Conservation (phyloP, 129 eudicot genomes). For the Scalesia atractyloides region DNA sequence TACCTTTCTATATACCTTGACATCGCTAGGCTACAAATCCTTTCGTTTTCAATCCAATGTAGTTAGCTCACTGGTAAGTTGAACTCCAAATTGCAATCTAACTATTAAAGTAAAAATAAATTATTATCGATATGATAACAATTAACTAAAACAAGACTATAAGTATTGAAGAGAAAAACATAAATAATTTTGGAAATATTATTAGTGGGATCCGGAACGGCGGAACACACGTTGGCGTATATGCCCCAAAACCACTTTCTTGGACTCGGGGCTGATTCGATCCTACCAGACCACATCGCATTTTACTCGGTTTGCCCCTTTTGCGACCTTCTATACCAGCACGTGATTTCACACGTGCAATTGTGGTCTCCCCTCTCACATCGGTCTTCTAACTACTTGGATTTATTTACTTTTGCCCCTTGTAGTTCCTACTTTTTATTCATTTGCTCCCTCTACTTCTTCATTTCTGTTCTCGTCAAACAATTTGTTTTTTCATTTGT, state of each 20-base stretch:
- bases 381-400: neutral
- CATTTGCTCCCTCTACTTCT: conserved; percentile 20
- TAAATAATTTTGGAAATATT: neutral
- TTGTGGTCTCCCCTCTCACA: conserved; percentile 2
- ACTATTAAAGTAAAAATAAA: neutral
- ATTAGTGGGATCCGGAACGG: conserved; percentile 20
- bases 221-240: conserved; percentile 42
- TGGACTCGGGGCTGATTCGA: conserved; percentile 49
- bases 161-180: neutral
- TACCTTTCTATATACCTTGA: too few relatives aligned
- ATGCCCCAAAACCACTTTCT: conserved; percentile 36
- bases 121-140: too few relatives aligned
- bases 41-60: neutral
- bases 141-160: too few relatives aligned
- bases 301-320: conserved; percentile 42
- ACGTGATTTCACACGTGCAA: conserved; percentile 58
- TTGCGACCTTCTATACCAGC: conserved; percentile 42
- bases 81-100: neutral
- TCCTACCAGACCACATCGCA: conserved; percentile 56
- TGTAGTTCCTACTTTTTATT: neutral
- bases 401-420: neutral
- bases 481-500: neutral
- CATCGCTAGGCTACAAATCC: too few relatives aligned
- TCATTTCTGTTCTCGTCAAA: neutral
- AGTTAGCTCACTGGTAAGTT: neutral